A percentile compares a stretch with the other conserved stretches of the same genome.
These are phyloP conservation scores for Candida krabiensis DNA, from an alignment of 805 yeast species.

Conservation along the genomic window DNA sequence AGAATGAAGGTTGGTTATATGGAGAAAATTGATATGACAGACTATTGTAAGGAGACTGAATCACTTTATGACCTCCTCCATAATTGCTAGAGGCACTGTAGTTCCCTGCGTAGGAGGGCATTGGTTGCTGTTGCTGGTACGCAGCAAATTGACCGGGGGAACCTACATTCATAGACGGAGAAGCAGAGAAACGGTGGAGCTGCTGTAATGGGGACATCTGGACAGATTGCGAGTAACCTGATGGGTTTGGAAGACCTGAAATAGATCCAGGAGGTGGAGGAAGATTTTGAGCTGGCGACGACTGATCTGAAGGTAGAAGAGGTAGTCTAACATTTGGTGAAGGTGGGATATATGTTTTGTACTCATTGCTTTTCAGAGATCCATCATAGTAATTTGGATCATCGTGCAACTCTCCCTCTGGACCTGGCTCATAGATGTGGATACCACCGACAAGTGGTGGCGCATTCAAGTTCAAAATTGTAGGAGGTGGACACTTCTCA, in stretches of 20 bases:
- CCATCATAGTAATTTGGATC: conserved; percentile 64
- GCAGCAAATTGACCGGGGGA: conserved; percentile 8
- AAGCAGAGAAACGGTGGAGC: conserved; percentile 11
- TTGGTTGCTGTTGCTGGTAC: conserved; percentile 12
- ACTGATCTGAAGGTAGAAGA: conserved; percentile 13
- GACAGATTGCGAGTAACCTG: conserved; percentile 1
- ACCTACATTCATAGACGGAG: conserved; percentile 6
- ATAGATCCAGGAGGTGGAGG: conserved; percentile 11
- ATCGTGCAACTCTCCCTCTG: conserved; percentile 49
- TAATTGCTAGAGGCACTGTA: conserved; percentile 8
- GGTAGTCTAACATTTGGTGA: conserved; percentile 29
- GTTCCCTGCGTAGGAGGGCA: conserved; percentile 8
- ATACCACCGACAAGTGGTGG: conserved; percentile 96
- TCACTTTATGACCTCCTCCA: conserved; percentile 28
- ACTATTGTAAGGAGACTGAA: conserved; percentile 33
- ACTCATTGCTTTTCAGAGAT: conserved; percentile 24
- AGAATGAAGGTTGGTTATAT: conserved; percentile 29
- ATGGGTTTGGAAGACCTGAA: conserved; percentile 4
- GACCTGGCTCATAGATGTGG: conserved; percentile 70
- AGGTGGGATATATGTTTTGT: conserved; percentile 33
- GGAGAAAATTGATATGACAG: conserved; percentile 31
- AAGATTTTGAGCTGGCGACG: conserved; percentile 18
- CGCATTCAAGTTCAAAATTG: conserved; percentile 77
- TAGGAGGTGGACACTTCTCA: conserved; percentile 81
- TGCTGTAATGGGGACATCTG: conserved; percentile 10